Evolutionary conservation across 2,329 filamentous ascomycete genomes (phyloP), one percentile per base, ranked within the genome.

Genomic region (Fusarium lyarnte): DNA sequence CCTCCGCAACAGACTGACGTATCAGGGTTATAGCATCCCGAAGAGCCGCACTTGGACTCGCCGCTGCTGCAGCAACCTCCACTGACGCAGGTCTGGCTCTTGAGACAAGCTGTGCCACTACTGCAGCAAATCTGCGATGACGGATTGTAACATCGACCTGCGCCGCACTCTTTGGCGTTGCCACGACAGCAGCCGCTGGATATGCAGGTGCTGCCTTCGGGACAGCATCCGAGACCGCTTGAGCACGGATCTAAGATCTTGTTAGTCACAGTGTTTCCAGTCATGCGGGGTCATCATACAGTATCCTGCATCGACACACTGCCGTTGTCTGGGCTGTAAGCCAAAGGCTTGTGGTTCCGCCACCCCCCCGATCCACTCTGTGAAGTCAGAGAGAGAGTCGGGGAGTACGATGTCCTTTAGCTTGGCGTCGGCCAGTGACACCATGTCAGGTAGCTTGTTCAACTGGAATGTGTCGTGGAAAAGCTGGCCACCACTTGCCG

Each of bases 181-280:
- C 64, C 62, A 1, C 39, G 45, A 17, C 64, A 66, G 53, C 64
- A 66, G 0, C 64, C 64, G 6, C 4, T 27, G 2, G 62, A 13
- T 2, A 66, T 46, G 7, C 64, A 66, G 7, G 62, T 66, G 8
- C 57, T 65, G 9, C 64, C 62, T 17, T 11, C 7, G 0, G 64
- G 64, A 21, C 64, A 66, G 8, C 64, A 66, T 12, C 53, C 23
- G 2, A 52, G 11, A 5, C 64, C 64, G 6, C 36, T 66, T 3
- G 53, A 46, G 10, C 64, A 66, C 1, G 63, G 62, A 11, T 66
- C 64, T 66, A 17, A 5, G 4, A 8, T 1, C 5, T 0, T 7
- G 12, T 66, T 7, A 66, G 52, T 5, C 6, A 4, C 5, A 3
- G 5, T 6, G 1, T 3, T 5, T 25, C 0, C 0, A 21, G 3